A percentile compares a stretch with the other conserved stretches of the same genome.
Evolutionary conservation across 2,329 filamentous ascomycete genomes (phyloP).

Genomic region (Pezicula neosporulosa): DNA sequence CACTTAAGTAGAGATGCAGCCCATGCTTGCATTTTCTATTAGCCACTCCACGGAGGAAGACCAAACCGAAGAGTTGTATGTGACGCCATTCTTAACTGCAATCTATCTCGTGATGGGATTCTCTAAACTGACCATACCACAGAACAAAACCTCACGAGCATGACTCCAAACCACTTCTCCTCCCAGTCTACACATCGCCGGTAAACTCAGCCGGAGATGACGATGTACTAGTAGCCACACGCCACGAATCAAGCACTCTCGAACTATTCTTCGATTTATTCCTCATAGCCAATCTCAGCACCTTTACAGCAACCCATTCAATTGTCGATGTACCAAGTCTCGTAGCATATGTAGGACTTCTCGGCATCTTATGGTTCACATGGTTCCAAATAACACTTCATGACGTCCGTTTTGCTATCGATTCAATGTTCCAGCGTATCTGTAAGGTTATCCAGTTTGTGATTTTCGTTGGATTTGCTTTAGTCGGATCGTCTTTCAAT

Average conservation of each 20-base stretch:
- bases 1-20: too few relatives aligned
- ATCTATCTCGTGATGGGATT: too few relatives aligned
- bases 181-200: neutral
- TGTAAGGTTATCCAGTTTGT: slow-evolving; percentile 50
- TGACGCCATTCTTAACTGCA: too few relatives aligned
- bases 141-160: neutral
- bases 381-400: slow-evolving; percentile 56
- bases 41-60: too few relatives aligned
- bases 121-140: neutral
- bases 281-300: slow-evolving; percentile 54
- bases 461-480: slow-evolving; percentile 51
- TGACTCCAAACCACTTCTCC: neutral
- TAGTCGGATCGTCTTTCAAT: slow-evolving; percentile 40
- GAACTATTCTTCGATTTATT: slow-evolving; percentile 57
- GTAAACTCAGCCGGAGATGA: neutral
- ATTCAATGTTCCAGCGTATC: slow-evolving; percentile 49
- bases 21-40: too few relatives aligned
- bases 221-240: neutral
- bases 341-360: slow-evolving; percentile 49
- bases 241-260: slow-evolving; percentile 45
- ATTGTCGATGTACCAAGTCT: slow-evolving; percentile 41
- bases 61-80: too few relatives aligned
- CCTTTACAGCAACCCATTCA: slow-evolving; percentile 49
- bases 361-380: slow-evolving; percentile 53
- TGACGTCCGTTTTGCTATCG: slow-evolving; percentile 53